Base-by-base conservation (phyloP, 2,329 filamentous ascomycete genomes). In the Sporothrix sp. region DNA sequence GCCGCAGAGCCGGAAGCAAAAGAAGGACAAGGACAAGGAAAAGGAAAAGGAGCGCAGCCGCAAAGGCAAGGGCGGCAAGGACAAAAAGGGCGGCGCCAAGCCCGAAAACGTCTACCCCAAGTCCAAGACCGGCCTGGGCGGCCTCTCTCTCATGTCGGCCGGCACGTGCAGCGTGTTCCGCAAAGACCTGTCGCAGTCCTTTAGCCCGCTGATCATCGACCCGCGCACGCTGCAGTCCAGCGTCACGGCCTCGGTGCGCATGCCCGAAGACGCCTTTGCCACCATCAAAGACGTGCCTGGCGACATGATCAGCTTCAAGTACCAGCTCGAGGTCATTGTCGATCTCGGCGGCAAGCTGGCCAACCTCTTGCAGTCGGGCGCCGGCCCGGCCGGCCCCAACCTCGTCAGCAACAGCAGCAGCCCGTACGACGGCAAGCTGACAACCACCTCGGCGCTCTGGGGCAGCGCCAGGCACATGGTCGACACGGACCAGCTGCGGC, bases 261-360 rank as follows among this genome's bases (percentile, higher is more conserved):
- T 97, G 3, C 93, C 93, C 0, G 88, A 95, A 56, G 87, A 95
- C 61, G 82, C 82, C 0, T 97, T 97, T 59, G 91, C 93, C 0
- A 95, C 90, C 2, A 97, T 97, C 55, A 82, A 81, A 25, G 84
- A 83, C 50, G 88, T 96, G 0, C 93, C 93, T 0, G 89, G 91
- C 3, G 84, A 87, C 30, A 93, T 97, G 82, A 93, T 98, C 57
- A 89, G 84, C 59, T 97, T 98, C 71, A 87, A 84, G 58, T 97
- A 98, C 62, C 87, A 90, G 58, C 77, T 96, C 18, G 93, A 98
- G 65, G 87, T 96, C 2, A 83, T 97, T 25, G 80, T 96, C 20
- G 93, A 98, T 62, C 74, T 97, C 0, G 90, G 93, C 42, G 91
- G 91, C 33, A 93, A 88, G 63, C 70, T 96, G 36, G 79, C 83